phyloP scores from a whole-genome alignment of 176 grass and related monocot species.

The Phyllostachys edulis region DNA sequence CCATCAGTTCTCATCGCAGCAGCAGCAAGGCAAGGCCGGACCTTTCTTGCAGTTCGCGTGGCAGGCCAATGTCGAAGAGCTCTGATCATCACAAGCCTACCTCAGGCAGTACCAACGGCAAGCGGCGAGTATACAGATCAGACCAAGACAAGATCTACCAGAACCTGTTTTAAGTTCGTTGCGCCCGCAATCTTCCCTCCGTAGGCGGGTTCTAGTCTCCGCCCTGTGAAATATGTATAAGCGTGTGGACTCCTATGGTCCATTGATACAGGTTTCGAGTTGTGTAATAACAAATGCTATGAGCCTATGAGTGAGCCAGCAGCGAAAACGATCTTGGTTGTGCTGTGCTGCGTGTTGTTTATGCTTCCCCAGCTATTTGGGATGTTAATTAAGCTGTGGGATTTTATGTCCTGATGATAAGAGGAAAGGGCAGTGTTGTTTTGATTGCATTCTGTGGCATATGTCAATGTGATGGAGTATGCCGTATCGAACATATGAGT shows the following conservation, averaged over 20 bases:
- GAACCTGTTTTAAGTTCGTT: slow-evolving; percentile 46
- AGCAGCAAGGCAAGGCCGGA: slow-evolving; percentile 18
- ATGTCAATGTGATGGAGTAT: not conserved
- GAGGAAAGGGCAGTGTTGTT: not conserved
- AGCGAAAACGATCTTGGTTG: slow-evolving; percentile 19
- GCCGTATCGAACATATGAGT: not conserved
- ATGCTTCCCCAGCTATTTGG: not conserved
- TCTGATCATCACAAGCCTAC: slow-evolving; percentile 56
- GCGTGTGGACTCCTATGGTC: not conserved
- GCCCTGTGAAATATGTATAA: slow-evolving; percentile 39
- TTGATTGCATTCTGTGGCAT: not conserved
- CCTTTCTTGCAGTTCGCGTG: slow-evolving; percentile 29
- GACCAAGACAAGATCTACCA: slow-evolving; percentile 58
- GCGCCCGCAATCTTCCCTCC: not conserved
- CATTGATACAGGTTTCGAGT: not conserved
- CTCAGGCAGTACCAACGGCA: slow-evolving; percentile 35
- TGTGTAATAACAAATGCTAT: slow-evolving; percentile 23
- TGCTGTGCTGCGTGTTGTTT: slow-evolving; percentile 7
- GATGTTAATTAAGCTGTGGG: not conserved
- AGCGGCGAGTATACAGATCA: slow-evolving; percentile 43
- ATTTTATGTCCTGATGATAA: not conserved
- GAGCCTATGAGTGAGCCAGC: not conserved
- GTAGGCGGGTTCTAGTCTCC: not conserved
- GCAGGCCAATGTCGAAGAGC: slow-evolving; percentile 61
- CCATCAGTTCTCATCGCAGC: slow-evolving; percentile 17